Evolutionary conservation across 2,329 filamentous ascomycete genomes (phyloP).

Genomic region (Ceratocystis cacaofunesta): DNA sequence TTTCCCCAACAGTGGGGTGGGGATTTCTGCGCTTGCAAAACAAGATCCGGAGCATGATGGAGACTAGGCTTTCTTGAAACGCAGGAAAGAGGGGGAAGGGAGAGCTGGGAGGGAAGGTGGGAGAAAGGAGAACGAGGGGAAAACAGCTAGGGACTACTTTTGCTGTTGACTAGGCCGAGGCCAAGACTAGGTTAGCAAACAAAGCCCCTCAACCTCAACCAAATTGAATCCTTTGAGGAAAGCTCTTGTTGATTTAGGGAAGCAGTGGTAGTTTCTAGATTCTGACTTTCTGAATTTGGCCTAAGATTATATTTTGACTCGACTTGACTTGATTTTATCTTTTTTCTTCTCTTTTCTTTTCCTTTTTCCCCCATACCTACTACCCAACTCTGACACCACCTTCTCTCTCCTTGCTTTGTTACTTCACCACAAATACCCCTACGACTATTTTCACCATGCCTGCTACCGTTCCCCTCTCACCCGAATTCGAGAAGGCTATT

Average conservation of each 20-base stretch:
- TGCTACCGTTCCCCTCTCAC: conserved; percentile 22
- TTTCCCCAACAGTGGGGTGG: not conserved
- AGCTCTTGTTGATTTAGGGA: not conserved
- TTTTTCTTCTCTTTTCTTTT: conserved; percentile 4
- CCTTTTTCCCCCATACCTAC: not conserved
- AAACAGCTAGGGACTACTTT: not conserved
- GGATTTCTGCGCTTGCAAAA: not conserved
- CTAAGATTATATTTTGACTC: too few relatives aligned
- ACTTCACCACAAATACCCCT: conserved; percentile 10
- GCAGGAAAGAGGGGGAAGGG: not conserved
- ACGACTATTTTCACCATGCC: conserved; percentile 25
- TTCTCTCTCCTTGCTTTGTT: not conserved
- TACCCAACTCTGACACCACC: not conserved
- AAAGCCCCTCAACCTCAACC: conserved; percentile 15
- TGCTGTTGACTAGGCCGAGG: too few relatives aligned
- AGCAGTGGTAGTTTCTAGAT: not conserved
- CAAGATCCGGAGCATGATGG: not conserved
- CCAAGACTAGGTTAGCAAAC: not conserved
- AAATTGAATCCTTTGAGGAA: conserved; percentile 3
- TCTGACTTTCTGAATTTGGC: not conserved
- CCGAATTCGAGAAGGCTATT: conserved; percentile 41
- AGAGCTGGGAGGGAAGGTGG: not conserved
- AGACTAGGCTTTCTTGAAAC: not conserved
- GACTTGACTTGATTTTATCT: not conserved
- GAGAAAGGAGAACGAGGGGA: not conserved